Base-by-base conservation (phyloP, 2,329 filamentous ascomycete genomes). In the Pseudofabraea citricarpa region DNA sequence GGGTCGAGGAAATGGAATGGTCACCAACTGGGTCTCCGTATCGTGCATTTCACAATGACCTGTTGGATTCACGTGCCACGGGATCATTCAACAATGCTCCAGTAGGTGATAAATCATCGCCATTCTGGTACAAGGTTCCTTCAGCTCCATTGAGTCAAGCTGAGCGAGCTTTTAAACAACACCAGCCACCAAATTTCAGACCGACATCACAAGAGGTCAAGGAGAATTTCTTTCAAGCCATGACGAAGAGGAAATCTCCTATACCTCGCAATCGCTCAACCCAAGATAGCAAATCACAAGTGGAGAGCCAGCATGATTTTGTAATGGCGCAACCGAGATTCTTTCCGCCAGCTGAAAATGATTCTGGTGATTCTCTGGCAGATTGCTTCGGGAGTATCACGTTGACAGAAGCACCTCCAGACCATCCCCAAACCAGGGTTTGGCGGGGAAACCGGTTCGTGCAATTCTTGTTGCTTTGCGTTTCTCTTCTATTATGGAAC, bases 81-180 rank as follows among this genome's bases (percentile, higher is more conserved):
- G 19, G 21, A 22, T 37, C 35, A 6, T 37, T 37, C 20, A 37
- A 37, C 15, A 15, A 20, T 22, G 19, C 35, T 6, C 35, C 35
- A 15, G 19, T 21, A 22, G 35, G 15, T 37, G 10, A 18, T 12
- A 22, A 22, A n/a, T n/a, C 35, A 37, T 37, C 35, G 5, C 15
- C 19, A 13, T 37, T 37, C 19, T 37, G 35, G 35, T 37, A 37
- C 35, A 37, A 37, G 19, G 35, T 37, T 7, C 35, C 35, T 15
- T 2, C 35, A 5, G 35, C 35, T 15, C 35, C 35, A 6, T 13
- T 37, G 35, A 37, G 18, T 22, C 35, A 20, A 22, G 15, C 21
- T 9, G 19, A 37, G 35, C 35, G 35, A 10, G 19, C 21, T 21
- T 8, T 37, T 13, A 37, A 22, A 22, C 18, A 13, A 24, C n/a